phyloP scores from a whole-genome alignment of 495 filamentous ascomycete species.

The Penicillium angulare region DNA sequence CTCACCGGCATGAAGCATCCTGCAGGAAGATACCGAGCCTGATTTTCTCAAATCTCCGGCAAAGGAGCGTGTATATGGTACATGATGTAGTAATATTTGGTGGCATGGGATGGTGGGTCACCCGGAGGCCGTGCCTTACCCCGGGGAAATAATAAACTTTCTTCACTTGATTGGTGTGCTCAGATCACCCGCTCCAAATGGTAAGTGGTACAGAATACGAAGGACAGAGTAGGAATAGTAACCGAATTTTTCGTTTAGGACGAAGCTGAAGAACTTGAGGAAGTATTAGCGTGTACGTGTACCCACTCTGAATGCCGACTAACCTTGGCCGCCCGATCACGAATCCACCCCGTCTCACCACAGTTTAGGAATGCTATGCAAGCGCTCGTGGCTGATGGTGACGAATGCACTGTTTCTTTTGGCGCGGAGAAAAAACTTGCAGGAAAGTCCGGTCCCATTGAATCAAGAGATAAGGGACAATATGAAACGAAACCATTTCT shows the following conservation, averaged over 20 bases:
- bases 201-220: not conserved
- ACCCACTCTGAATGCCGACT: not conserved
- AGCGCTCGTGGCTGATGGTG: conserved; percentile 7
- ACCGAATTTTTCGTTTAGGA: not conserved
- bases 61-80: too few species aligned
- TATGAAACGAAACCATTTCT: too few species aligned
- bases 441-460: not conserved
- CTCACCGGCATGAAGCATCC: too few species aligned
- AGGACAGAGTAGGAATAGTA: too few species aligned
- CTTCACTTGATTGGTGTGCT: not conserved
- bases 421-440: not conserved
- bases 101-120: not conserved
- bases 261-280: not conserved
- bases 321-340: not conserved
- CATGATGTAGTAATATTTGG: too few species aligned
- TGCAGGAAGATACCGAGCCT: too few species aligned
- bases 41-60: too few species aligned
- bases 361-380: not conserved
- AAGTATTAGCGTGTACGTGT: not conserved
- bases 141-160: not conserved
- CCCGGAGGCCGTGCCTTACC: not conserved
- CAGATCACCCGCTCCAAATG: not conserved
- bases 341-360: not conserved
- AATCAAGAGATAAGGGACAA: not conserved
- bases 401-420: conserved; percentile 3